phyloP scores from a whole-genome alignment of 768 basidiomycete genomes.

The Lyophyllum decastes region DNA sequence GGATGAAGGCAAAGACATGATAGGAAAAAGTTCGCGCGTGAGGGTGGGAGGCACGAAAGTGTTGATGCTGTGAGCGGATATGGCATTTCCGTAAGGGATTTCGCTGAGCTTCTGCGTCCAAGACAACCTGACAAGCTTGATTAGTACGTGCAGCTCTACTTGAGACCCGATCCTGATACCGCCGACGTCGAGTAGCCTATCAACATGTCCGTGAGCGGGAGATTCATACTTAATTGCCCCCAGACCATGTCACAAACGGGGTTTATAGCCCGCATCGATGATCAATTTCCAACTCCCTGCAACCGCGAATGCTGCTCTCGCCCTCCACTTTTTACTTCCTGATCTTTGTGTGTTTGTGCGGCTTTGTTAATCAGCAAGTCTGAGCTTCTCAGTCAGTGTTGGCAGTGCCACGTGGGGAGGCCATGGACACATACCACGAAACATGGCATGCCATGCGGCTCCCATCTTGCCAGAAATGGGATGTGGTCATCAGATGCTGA shows the following conservation, averaged over 20 bases:
- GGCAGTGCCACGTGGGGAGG: no score
- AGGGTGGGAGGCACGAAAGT: conserved; percentile 39
- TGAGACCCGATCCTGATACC: background rate
- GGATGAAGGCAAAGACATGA: conserved; percentile 18
- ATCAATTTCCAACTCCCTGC: conserved; percentile 2
- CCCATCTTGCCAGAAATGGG: no score
- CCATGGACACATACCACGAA: no score
- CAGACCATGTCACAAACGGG: conserved; percentile 22
- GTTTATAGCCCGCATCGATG: conserved; percentile 14
- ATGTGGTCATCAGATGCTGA: no score
- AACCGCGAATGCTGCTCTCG: conserved; percentile 21
- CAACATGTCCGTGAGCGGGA: background rate
- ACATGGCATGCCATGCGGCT: no score
- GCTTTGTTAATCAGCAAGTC: conserved; percentile 37
- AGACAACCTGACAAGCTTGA: conserved; percentile 23
- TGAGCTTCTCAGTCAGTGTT: conserved; percentile 24
- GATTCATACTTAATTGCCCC: background rate
- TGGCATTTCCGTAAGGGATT: conserved; percentile 36
- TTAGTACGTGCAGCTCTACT: background rate
- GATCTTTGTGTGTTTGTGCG: conserved; percentile 35
- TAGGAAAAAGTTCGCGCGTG: conserved; percentile 30
- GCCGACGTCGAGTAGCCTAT: background rate
- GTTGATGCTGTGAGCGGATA: conserved; percentile 37
- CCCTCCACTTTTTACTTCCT: conserved; percentile 26
- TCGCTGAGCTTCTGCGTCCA: conserved; percentile 34